Conservation (phyloP, 2,329 filamentous ascomycete genomes). For the Fusarium dlaminii region DNA sequence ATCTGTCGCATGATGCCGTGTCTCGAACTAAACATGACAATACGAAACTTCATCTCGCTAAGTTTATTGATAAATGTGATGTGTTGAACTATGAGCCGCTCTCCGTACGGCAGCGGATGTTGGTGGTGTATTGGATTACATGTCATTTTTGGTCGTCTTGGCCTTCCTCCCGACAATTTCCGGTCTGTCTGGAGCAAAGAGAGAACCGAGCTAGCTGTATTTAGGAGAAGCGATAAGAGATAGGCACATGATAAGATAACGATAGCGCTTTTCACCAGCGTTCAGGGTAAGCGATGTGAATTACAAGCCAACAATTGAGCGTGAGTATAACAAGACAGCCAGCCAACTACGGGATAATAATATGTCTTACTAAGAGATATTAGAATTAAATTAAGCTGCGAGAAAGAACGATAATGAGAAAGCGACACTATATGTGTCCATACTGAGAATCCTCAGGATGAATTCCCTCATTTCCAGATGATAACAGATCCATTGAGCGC, state of each 20-base stretch:
- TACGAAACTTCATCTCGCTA: neutral
- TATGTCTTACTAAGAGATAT: accelerated
- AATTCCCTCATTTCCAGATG: no score
- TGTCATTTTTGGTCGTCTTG: neutral
- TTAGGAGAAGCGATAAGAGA: accelerated
- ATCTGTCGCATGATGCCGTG: neutral
- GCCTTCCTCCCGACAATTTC: neutral
- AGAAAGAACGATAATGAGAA: neutral
- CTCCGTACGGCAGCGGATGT: neutral
- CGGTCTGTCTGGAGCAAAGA: neutral
- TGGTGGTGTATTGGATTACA: neutral
- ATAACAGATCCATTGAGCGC: no score
- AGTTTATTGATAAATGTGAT: accelerated
- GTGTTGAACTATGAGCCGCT: neutral
- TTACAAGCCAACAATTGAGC: neutral
- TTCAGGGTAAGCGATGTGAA: neutral
- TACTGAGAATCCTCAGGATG: no score
- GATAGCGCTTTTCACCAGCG: accelerated
- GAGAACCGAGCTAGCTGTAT: neutral
- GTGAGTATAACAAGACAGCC: neutral
- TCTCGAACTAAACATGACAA: neutral
- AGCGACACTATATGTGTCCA: no score
- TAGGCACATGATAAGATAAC: neutral
- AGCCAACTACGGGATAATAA: neutral
- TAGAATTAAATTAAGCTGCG: accelerated